Conservation (phyloP, 805 yeast genomes). For the Hanseniaspora pseudoguilliermondii region DNA sequence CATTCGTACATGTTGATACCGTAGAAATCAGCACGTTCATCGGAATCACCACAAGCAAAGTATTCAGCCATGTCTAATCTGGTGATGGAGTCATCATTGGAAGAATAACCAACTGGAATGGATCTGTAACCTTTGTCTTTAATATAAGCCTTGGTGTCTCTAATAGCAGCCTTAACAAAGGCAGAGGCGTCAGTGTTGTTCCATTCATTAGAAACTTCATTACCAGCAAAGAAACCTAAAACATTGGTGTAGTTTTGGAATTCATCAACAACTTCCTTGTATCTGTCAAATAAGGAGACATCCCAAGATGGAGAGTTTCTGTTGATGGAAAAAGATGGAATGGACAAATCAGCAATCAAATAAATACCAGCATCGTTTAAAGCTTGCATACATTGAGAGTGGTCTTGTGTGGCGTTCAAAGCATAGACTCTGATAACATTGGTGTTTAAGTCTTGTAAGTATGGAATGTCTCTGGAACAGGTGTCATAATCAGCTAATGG, state of each 20-base stretch:
- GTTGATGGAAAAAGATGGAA: slow-evolving; percentile 51
- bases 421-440: slow-evolving; percentile 71
- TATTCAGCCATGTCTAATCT: slow-evolving; percentile 60
- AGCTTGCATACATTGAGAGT: slow-evolving; percentile 52
- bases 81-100: slow-evolving; percentile 59
- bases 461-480: slow-evolving; percentile 66
- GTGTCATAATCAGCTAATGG: slow-evolving; percentile 52
- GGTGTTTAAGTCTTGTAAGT: slow-evolving; percentile 47
- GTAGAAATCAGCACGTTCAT: slow-evolving; percentile 61
- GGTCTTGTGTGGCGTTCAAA: slow-evolving; percentile 50
- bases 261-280: slow-evolving; percentile 54
- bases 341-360: slow-evolving; percentile 65
- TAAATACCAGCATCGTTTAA: slow-evolving; percentile 66
- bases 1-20: slow-evolving; percentile 86
- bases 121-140: slow-evolving; percentile 45
- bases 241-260: slow-evolving; percentile 60
- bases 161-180: slow-evolving; percentile 68
- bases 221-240: slow-evolving; percentile 77
- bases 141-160: slow-evolving; percentile 65
- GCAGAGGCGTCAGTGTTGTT: slow-evolving; percentile 65
- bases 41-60: slow-evolving; percentile 60
- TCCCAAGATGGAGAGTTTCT: slow-evolving; percentile 55
- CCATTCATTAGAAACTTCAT: slow-evolving; percentile 60
- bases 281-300: slow-evolving; percentile 49
- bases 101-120: slow-evolving; percentile 73